phyloP scores from a whole-genome alignment of 2,329 filamentous ascomycete species.

The Colletotrichum endophyticum region DNA sequence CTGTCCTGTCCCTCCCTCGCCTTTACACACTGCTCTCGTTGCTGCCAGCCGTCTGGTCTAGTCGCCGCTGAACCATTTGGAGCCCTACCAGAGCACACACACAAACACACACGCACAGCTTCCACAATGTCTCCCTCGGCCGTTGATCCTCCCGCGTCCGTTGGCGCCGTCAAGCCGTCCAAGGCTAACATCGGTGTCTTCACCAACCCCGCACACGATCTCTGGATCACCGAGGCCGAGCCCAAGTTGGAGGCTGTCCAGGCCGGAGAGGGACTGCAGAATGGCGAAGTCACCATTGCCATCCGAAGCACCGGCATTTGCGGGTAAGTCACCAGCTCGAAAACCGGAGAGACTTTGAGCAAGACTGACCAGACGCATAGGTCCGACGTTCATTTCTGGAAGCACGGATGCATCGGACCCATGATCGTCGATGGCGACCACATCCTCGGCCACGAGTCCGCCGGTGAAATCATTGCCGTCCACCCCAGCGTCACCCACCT shows the following conservation, averaged over 20 bases:
- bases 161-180: constrained; percentile 45
- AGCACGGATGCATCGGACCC: constrained; percentile 90
- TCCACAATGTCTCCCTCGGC: constrained; percentile 39
- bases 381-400: constrained; percentile 97
- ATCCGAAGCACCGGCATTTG: constrained; percentile 97
- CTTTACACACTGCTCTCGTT: not conserved
- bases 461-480: constrained; percentile 81
- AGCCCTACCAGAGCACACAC: not conserved
- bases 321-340: constrained; percentile 62
- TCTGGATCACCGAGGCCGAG: constrained; percentile 83
- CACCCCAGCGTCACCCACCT: constrained; percentile 80
- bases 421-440: constrained; percentile 92
- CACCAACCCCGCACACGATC: constrained; percentile 90
- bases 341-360: not conserved
- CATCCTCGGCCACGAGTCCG: constrained; percentile 93
- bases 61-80: not conserved
- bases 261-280: constrained; percentile 70
- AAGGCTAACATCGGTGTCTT: constrained; percentile 96
- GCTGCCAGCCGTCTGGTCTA: not conserved
- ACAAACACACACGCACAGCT: not conserved
- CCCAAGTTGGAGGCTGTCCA: constrained; percentile 79
- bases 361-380: constrained; percentile 46
- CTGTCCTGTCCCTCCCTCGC: not conserved
- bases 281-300: constrained; percentile 85
- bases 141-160: constrained; percentile 28